Evolutionary conservation across 1,284 basidiomycete species (phyloP).

Genomic region (Ustanciosporium gigantosporum): DNA sequence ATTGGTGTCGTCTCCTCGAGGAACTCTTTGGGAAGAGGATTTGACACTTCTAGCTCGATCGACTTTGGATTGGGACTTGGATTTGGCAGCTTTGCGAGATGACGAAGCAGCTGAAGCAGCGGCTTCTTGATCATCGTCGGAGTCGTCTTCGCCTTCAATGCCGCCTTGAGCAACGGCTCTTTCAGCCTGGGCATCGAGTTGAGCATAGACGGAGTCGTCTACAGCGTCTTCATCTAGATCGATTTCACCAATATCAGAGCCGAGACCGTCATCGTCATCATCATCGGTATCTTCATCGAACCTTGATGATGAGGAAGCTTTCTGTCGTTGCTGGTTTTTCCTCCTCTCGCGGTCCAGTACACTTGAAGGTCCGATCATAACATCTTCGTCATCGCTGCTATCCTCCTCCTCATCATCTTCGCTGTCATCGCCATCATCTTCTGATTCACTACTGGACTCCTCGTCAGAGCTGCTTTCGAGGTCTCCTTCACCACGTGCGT

Average conservation of each 20-base stretch:
- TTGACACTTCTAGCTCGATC: slow-evolving; percentile 61
- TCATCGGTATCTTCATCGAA: slow-evolving; percentile 30
- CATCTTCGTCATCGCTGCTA: slow-evolving; percentile 41
- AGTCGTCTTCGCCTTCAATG: slow-evolving; percentile 31
- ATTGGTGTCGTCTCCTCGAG: slow-evolving; percentile 50
- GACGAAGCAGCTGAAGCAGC: slow-evolving; percentile 45
- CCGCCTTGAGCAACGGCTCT: slow-evolving; percentile 37
- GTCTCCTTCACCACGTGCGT: slow-evolving; percentile 74
- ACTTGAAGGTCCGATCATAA: slow-evolving; percentile 43
- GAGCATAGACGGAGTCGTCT: slow-evolving; percentile 66
- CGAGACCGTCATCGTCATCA: slow-evolving; percentile 35
- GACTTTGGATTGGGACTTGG: slow-evolving; percentile 44
- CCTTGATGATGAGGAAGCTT: no score
- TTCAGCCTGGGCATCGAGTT: slow-evolving; percentile 74
- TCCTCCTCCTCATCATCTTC: slow-evolving; percentile 71
- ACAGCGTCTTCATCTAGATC: slow-evolving; percentile 76
- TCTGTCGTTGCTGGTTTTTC: slow-evolving; percentile 6
- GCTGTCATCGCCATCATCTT: slow-evolving; percentile 27
- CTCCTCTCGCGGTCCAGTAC: slow-evolving; percentile 32
- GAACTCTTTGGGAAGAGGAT: slow-evolving; percentile 29
- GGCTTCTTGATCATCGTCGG: slow-evolving; percentile 19
- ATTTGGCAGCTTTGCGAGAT: slow-evolving; percentile 63
- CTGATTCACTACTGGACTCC: slow-evolving; percentile 28
- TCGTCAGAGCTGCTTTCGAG: slow-evolving; percentile 52
- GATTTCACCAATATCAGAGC: slow-evolving; percentile 62